Evolutionary conservation across 192 early-diverging fungal genomes (phyloP).

Genomic region (Coemansia sp.): DNA sequence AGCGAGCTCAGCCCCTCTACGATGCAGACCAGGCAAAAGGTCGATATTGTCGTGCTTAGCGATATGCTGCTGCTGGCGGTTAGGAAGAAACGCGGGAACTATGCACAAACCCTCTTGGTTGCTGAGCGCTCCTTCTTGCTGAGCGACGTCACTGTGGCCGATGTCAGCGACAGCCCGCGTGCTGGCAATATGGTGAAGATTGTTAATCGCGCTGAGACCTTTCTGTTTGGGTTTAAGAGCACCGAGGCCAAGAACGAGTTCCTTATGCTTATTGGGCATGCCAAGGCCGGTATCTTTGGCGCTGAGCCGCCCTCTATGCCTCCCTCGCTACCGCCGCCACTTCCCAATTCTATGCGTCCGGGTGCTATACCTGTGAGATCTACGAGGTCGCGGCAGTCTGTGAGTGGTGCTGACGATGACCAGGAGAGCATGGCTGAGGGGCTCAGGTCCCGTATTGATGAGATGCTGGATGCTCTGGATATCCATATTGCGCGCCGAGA

Average conservation of each 20-base stretch:
- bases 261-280: slow-evolving; percentile 49
- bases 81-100: slow-evolving; percentile 72
- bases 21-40: slow-evolving; percentile 69
- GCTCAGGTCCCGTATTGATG: slow-evolving; percentile 46
- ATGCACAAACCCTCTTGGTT: slow-evolving; percentile 66
- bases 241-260: slow-evolving; percentile 49
- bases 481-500: slow-evolving; percentile 91
- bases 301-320: slow-evolving; percentile 20
- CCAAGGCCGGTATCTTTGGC: slow-evolving; percentile 37
- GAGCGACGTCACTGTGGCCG: slow-evolving; percentile 77
- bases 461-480: slow-evolving; percentile 86
- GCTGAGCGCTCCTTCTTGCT: slow-evolving; percentile 79
- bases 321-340: slow-evolving; percentile 16
- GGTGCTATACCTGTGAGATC: not conserved
- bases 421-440: slow-evolving; percentile 10
- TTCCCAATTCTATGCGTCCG: not conserved
- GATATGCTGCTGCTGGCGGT: slow-evolving; percentile 80
- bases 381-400: slow-evolving; percentile 5
- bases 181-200: slow-evolving; percentile 79
- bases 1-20: slow-evolving; percentile 77
- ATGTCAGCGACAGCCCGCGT: slow-evolving; percentile 79
- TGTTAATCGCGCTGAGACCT: slow-evolving; percentile 77
- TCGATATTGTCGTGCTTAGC: slow-evolving; percentile 79
- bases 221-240: slow-evolving; percentile 59
- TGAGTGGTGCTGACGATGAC: slow-evolving; percentile 13